phyloP scores from a whole-genome alignment of 768 basidiomycete genomes.

The Leccinum broughii region DNA sequence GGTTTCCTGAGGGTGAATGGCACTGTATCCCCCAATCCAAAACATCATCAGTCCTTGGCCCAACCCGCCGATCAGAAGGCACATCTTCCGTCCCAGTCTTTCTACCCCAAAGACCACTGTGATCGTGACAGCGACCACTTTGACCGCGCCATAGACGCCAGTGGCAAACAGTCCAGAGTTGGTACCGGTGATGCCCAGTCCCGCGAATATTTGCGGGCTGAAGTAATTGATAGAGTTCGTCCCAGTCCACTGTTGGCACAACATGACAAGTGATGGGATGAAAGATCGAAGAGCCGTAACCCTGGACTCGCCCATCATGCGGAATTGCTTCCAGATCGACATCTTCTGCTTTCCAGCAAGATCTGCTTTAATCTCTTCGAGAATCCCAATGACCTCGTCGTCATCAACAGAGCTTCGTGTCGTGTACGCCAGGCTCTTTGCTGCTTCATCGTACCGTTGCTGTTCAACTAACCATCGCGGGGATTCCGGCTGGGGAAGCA shows the following conservation, averaged over 20 bases:
- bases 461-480: slow-evolving; percentile 56
- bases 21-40: slow-evolving; percentile 38
- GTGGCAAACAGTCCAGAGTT: slow-evolving; percentile 50
- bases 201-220: slow-evolving; percentile 50
- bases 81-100: slow-evolving; percentile 47
- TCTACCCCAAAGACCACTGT: slow-evolving; percentile 49
- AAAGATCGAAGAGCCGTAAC: slow-evolving; percentile 42
- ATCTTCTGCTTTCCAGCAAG: slow-evolving; percentile 41
- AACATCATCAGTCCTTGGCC: slow-evolving; percentile 46
- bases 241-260: slow-evolving; percentile 52
- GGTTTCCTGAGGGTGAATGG: slow-evolving; percentile 29
- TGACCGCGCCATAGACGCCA: slow-evolving; percentile 41
- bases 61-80: slow-evolving; percentile 49
- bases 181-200: slow-evolving; percentile 46
- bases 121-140: slow-evolving; percentile 43
- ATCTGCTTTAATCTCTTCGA: slow-evolving; percentile 51
- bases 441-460: slow-evolving; percentile 43
- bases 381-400: slow-evolving; percentile 34
- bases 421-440: slow-evolving; percentile 39
- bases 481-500: slow-evolving; percentile 54
- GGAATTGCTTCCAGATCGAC: slow-evolving; percentile 38
- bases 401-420: slow-evolving; percentile 35
- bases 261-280: slow-evolving; percentile 48
- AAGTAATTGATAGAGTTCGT: slow-evolving; percentile 59
- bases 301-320: slow-evolving; percentile 45